Percentiles rank a stretch among this genome's conserved stretches.
Conservation (phyloP, 805 yeast species). For the Yamadazyma sp. region DNA sequence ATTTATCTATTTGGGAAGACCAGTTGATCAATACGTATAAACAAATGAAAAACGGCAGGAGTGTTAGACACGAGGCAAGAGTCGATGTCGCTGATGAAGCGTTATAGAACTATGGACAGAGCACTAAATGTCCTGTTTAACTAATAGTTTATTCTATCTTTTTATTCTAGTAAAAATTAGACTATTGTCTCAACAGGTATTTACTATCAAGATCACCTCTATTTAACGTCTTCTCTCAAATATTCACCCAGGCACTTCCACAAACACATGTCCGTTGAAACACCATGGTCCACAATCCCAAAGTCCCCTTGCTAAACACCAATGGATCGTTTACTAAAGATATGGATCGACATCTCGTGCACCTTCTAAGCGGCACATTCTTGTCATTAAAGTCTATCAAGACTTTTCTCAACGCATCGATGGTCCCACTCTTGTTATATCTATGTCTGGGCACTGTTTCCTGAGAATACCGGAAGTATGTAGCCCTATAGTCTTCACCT, state of each 20-base stretch:
- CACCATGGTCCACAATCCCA: slow-evolving; percentile 57
- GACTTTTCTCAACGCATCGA: slow-evolving; percentile 41
- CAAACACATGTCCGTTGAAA: slow-evolving; percentile 76
- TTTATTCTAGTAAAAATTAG: too few species aligned
- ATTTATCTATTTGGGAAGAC: slow-evolving; percentile 24
- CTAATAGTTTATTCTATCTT: too few species aligned
- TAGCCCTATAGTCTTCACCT: background rate
- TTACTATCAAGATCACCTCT: background rate
- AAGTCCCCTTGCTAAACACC: slow-evolving; percentile 31
- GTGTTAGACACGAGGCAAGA: slow-evolving; percentile 14
- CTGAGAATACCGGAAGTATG: slow-evolving; percentile 6
- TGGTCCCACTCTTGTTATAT: slow-evolving; percentile 23
- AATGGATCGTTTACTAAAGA: slow-evolving; percentile 42
- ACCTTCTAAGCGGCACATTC: slow-evolving; percentile 26
- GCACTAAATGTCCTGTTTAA: too few species aligned
- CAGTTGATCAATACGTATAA: slow-evolving; percentile 18
- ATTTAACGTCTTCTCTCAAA: background rate
- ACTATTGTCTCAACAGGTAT: too few species aligned
- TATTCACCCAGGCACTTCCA: slow-evolving; percentile 71
- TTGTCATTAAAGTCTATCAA: slow-evolving; percentile 21
- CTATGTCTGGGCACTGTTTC: slow-evolving; percentile 23
- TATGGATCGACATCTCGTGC: slow-evolving; percentile 42
- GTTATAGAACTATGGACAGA: slow-evolving; percentile 4
- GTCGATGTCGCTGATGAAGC: slow-evolving; percentile 27
- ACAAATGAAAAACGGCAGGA: slow-evolving; percentile 26